phyloP scores from a whole-genome alignment of 148 eudicot genomes.

The Rhododendron vialii region DNA sequence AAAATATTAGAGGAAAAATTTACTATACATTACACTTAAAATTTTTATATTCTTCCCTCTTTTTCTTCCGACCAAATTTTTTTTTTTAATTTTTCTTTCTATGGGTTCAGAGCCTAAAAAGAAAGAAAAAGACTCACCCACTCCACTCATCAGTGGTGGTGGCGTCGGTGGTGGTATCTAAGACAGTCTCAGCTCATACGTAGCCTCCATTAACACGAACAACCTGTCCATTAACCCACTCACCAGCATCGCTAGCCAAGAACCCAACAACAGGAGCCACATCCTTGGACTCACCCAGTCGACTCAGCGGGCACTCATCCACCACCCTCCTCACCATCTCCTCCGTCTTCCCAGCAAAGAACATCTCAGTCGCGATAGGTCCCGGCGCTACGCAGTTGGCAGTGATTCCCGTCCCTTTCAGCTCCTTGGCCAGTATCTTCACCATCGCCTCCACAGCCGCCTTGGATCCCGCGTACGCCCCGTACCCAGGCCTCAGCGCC shows the following conservation, averaged over 20 bases:
- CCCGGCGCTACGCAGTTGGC: slow-evolving; percentile 43
- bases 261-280: slow-evolving; percentile 15
- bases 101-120: no score
- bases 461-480: slow-evolving; percentile 34
- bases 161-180: no score
- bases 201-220: slow-evolving; percentile 13
- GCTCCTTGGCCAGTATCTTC: slow-evolving; percentile 41
- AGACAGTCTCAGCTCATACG: background rate
- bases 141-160: no score
- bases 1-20: no score
- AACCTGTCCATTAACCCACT: slow-evolving; percentile 19
- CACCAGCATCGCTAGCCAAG: slow-evolving; percentile 1
- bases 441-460: slow-evolving; percentile 49
- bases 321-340: background rate
- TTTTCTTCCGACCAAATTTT: no score
- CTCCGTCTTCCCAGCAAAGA: slow-evolving; percentile 10
- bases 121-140: background rate
- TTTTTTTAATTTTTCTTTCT: no score
- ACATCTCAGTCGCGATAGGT: slow-evolving; percentile 21
- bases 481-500: slow-evolving; percentile 22
- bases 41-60: no score
- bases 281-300: slow-evolving; percentile 9
- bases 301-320: slow-evolving; percentile 7
- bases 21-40: no score
- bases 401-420: slow-evolving; percentile 37